Conservation (phyloP, 2,329 filamentous ascomycete genomes). For the Diaporthe caulivora region DNA sequence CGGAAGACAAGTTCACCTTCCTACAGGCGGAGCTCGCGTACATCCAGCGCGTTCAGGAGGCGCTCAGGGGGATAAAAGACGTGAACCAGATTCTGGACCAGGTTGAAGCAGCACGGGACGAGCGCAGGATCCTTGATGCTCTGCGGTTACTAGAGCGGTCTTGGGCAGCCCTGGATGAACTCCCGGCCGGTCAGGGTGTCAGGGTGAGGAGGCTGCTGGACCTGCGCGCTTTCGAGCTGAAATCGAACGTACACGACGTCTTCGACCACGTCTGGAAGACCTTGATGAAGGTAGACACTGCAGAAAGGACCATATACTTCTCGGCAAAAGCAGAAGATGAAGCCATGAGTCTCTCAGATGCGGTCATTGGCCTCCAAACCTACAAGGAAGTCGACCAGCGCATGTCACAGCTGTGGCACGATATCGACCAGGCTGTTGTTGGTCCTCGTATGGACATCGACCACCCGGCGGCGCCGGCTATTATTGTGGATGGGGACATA, state of each 20-base stretch:
- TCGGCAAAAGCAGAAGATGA: slow-evolving; percentile 62
- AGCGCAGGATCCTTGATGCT: slow-evolving; percentile 68
- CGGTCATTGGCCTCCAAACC: slow-evolving; percentile 66
- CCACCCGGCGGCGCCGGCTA: slow-evolving; percentile 49
- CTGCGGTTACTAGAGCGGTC: slow-evolving; percentile 68
- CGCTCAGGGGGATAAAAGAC: slow-evolving; percentile 64
- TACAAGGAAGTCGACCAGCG: slow-evolving; percentile 73
- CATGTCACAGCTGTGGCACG: slow-evolving; percentile 71
- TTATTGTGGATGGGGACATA: slow-evolving; percentile 58
- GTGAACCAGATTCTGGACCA: slow-evolving; percentile 73
- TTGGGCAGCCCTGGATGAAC: slow-evolving; percentile 67
- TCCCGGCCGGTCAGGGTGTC: slow-evolving; percentile 72
- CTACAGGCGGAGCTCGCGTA: slow-evolving; percentile 70
- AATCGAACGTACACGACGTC: slow-evolving; percentile 73
- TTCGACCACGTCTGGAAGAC: slow-evolving; percentile 79
- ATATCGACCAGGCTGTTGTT: slow-evolving; percentile 72
- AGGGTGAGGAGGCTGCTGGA: slow-evolving; percentile 75
- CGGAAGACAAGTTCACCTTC: slow-evolving; percentile 68
- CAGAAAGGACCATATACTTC: slow-evolving; percentile 68
- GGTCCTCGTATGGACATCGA: slow-evolving; percentile 67
- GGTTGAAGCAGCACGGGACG: slow-evolving; percentile 69
- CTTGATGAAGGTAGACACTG: slow-evolving; percentile 72
- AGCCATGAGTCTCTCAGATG: slow-evolving; percentile 65
- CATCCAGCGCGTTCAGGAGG: slow-evolving; percentile 66
- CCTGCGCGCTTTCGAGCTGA: slow-evolving; percentile 74